Evolutionary conservation across 192 early-diverging fungal genomes (phyloP).

Genomic region (Linnemannia schmuckeri): DNA sequence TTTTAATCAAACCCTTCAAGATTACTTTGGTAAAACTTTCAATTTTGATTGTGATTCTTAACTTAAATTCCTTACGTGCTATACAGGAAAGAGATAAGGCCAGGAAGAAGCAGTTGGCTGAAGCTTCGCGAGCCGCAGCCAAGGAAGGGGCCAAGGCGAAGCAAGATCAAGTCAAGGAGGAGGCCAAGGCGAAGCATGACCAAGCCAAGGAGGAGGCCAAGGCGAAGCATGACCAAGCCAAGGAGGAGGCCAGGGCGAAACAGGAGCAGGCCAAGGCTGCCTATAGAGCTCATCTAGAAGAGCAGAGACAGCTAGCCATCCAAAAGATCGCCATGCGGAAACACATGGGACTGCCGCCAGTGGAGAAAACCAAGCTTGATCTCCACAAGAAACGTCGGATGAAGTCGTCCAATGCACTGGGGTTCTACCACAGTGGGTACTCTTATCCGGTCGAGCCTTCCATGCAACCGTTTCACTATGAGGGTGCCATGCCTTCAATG

Average conservation of each 20-base stretch:
- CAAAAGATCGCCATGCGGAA: neutral
- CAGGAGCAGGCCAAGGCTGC: conserved; percentile 5
- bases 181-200: neutral
- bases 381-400: neutral
- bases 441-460: neutral
- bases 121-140: conserved; percentile 11
- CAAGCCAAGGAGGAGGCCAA: neutral
- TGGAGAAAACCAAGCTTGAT: neutral
- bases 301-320: neutral
- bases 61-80: neutral
- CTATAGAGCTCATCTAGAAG: neutral
- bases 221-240: neutral
- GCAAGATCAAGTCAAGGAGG: neutral
- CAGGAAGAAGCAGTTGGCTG: conserved; percentile 17
- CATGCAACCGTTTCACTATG: neutral
- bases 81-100: conserved; percentile 6
- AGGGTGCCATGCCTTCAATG: neutral
- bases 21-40: too few species aligned
- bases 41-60: neutral
- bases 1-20: neutral
- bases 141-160: conserved; percentile 17
- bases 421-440: neutral
- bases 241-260: neutral
- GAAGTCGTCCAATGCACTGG: neutral
- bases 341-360: neutral